These are phyloP conservation scores for Daedalea quercina DNA, from an alignment of 768 basidiomycete species.

Conservation along the genomic window DNA sequence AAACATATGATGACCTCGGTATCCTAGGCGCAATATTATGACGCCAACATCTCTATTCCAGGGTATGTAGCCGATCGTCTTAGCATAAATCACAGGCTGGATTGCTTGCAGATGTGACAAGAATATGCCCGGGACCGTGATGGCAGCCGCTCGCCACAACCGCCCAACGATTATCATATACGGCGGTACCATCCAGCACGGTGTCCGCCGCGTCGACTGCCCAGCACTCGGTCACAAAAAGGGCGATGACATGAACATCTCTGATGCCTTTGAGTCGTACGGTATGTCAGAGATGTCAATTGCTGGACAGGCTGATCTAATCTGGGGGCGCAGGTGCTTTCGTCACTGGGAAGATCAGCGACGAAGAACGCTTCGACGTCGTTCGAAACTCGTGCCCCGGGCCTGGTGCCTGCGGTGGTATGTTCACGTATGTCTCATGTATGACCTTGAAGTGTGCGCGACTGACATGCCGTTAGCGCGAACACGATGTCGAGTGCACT, in stretches of 20 bases:
- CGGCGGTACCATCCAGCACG: constrained; percentile 76
- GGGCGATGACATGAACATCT: constrained; percentile 81
- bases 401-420: constrained; percentile 80
- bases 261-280: constrained; percentile 81
- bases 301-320: background rate
- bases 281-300: constrained; percentile 33
- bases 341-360: constrained; percentile 67
- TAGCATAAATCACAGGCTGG: background rate
- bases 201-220: constrained; percentile 72
- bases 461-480: constrained; percentile 36
- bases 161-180: constrained; percentile 85
- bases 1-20: background rate
- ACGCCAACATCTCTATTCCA: constrained; percentile 80
- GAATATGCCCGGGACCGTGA: constrained; percentile 88
- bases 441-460: no score
- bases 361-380: constrained; percentile 79
- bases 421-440: constrained; percentile 59
- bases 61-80: constrained; percentile 31
- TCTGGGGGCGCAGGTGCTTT: constrained; percentile 81
- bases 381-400: constrained; percentile 83
- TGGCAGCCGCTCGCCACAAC: constrained; percentile 83
- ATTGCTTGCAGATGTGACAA: constrained; percentile 55
- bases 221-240: constrained; percentile 69
- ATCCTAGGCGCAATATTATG: constrained; percentile 76
- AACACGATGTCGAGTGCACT: constrained; percentile 86